Evolutionary conservation across 768 basidiomycete genomes (phyloP).

Genomic region (Phylloporus scabripes): DNA sequence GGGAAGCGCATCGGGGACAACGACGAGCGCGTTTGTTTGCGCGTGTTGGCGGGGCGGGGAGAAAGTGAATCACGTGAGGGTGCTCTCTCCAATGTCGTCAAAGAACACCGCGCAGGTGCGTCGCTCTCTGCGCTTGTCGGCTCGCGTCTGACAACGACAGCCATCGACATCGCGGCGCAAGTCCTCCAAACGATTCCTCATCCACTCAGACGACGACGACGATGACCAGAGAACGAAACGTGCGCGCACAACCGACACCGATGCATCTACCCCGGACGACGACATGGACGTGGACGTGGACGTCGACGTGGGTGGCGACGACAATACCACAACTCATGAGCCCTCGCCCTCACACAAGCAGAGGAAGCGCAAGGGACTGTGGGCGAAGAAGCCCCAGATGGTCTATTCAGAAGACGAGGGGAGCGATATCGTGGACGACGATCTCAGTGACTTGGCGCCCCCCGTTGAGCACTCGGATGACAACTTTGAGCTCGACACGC

Average conservation of each 20-base stretch:
- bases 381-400: constrained; percentile 14
- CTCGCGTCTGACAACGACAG: constrained; percentile 14
- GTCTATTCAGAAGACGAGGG: constrained; percentile 30
- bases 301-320: too few relatives aligned
- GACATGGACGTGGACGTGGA: constrained; percentile 38
- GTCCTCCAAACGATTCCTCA: constrained; percentile 22
- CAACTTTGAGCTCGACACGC: constrained; percentile 21
- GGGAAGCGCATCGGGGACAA: constrained; percentile 16
- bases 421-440: constrained; percentile 23
- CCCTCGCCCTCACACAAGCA: too few relatives aligned
- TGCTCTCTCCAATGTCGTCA: not conserved
- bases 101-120: constrained; percentile 19
- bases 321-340: too few relatives aligned
- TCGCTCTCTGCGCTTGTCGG: not conserved
- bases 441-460: constrained; percentile 21
- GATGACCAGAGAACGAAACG: constrained; percentile 23
- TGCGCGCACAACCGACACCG: constrained; percentile 24
- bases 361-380: constrained; percentile 17
- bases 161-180: constrained; percentile 19
- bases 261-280: constrained; percentile 34
- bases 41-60: not conserved
- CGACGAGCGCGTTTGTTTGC: constrained; percentile 17
- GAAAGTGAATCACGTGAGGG: not conserved
- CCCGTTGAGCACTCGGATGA: constrained; percentile 24
- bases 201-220: constrained; percentile 35